Conservation (phyloP, 345 rosid genomes). For the Eucalyptus marginata region DNA sequence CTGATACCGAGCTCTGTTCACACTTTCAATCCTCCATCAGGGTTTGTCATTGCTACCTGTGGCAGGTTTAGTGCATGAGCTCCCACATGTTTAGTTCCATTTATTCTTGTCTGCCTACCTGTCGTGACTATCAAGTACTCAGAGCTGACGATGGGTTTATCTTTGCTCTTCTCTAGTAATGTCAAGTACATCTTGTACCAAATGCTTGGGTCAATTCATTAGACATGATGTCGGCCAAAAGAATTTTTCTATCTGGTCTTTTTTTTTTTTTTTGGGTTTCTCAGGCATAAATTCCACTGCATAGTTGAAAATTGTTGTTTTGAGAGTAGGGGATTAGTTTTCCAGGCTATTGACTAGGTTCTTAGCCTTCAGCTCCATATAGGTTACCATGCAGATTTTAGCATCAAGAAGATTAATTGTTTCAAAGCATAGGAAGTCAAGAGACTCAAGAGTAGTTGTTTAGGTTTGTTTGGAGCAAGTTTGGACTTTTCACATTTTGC, state of each 20-base stretch:
- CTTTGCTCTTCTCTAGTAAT: not conserved
- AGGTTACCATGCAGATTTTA: not conserved
- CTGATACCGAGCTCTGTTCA: not conserved
- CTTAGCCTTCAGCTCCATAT: not conserved
- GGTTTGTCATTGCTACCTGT: not conserved
- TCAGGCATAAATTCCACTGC: not conserved
- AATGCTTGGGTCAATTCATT: not conserved
- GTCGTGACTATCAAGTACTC: not conserved
- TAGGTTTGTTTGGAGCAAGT: not conserved
- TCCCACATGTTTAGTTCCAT: not conserved
- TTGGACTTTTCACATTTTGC: fast-evolving
- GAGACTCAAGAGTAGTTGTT: not conserved
- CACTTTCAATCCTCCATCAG: not conserved
- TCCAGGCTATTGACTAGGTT: not conserved
- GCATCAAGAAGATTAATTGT: not conserved
- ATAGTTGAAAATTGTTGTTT: not conserved
- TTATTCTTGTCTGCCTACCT: not conserved
- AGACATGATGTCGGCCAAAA: not conserved
- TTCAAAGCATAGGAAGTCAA: not conserved
- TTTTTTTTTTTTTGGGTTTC: not conserved
- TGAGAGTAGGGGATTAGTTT: not conserved
- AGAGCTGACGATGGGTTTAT: too few species aligned
- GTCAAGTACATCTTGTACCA: not conserved
- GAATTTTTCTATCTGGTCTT: not conserved
- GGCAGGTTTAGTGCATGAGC: not conserved